A percentile compares a stretch with the other conserved stretches of the same genome.
phyloP scores from a whole-genome alignment of 225 moss, liverwort and hornwort species.

The Pseudoscleropodium purum region DNA sequence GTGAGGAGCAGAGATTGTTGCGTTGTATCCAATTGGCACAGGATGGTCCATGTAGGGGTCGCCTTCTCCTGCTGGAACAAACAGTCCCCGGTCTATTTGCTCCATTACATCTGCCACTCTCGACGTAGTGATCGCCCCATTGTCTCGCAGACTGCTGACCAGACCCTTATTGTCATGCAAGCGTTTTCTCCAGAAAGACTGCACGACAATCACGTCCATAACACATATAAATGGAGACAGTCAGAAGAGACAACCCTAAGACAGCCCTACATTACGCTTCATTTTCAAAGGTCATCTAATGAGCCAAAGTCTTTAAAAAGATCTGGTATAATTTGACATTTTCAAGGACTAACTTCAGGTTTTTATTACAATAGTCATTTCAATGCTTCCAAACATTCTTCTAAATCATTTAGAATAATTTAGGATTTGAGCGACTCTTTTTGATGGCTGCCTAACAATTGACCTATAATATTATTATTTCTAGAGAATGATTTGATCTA shows the following conservation, averaged over 20 bases:
- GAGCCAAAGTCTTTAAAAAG: background rate
- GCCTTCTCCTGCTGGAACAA: slow-evolving; percentile 28
- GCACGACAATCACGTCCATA: slow-evolving; percentile 1
- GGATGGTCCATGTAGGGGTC: slow-evolving; percentile 44
- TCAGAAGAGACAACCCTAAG: background rate
- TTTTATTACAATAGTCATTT: background rate
- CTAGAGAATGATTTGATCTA: background rate
- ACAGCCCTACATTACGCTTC: background rate
- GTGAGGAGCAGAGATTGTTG: slow-evolving; percentile 81
- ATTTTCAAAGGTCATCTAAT: background rate
- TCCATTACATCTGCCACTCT: slow-evolving; percentile 45
- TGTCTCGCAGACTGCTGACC: slow-evolving; percentile 28
- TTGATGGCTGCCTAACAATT: background rate
- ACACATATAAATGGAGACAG: background rate
- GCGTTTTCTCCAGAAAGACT: slow-evolving; percentile 38
- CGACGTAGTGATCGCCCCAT: slow-evolving; percentile 6
- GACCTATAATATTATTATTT: background rate
- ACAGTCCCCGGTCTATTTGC: slow-evolving; percentile 40
- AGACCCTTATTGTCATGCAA: slow-evolving; percentile 31
- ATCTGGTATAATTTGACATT: background rate
- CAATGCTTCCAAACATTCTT: background rate
- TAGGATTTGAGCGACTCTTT: background rate
- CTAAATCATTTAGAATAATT: background rate
- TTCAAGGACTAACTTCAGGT: background rate
- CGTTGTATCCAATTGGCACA: slow-evolving; percentile 44